Evolutionary conservation across 371 early-diverging fungal genomes (phyloP).

Genomic region (Lichtheimia ornata): DNA sequence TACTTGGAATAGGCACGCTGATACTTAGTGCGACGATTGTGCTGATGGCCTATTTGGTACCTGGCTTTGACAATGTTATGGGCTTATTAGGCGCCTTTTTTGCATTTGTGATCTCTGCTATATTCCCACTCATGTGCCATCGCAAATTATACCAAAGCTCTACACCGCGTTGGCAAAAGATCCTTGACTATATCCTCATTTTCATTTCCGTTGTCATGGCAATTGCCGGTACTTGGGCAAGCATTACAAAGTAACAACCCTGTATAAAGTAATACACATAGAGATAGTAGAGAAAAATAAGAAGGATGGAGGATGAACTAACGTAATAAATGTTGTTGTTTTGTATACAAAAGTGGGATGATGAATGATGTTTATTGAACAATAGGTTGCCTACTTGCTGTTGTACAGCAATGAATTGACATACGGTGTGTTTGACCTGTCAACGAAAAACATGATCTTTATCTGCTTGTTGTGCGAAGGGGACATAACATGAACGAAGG

Average conservation of each 20-base stretch:
- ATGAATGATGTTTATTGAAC: no score
- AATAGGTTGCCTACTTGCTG: no score
- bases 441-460: no score
- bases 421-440: no score
- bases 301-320: no score
- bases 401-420: no score
- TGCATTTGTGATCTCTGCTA: slow-evolving; percentile 61
- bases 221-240: slow-evolving; percentile 29
- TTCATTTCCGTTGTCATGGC: slow-evolving; percentile 24
- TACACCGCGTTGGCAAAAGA: slow-evolving; percentile 16
- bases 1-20: slow-evolving; percentile 32
- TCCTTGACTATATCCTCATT: slow-evolving; percentile 20
- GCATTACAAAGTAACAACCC: slow-evolving; percentile 21
- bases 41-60: slow-evolving; percentile 52
- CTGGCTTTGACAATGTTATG: slow-evolving; percentile 70
- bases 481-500: no score
- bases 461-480: no score
- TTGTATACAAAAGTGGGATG: no score
- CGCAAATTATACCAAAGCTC: slow-evolving; percentile 34
- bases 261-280: no score
- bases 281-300: no score
- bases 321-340: no score
- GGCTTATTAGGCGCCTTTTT: slow-evolving; percentile 69
- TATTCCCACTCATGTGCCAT: slow-evolving; percentile 62
- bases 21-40: slow-evolving; percentile 44